Evolutionary conservation across 2,329 filamentous ascomycete species (phyloP).

Genomic region (Pyrenochaeta sp.): DNA sequence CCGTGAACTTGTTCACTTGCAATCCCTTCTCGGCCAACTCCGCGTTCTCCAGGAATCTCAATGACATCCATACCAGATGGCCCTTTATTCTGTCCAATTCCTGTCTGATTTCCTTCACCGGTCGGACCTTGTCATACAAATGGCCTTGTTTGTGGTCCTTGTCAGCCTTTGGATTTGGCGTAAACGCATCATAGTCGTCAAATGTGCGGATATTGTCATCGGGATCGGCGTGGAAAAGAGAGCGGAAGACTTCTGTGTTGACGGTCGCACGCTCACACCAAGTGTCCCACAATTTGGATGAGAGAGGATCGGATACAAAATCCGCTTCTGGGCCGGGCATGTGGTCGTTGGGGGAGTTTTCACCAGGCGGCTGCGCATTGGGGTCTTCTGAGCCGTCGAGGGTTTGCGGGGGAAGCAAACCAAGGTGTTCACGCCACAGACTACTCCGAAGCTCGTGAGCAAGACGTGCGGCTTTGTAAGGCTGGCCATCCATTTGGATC

Average conservation of each 20-base stretch:
- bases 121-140: conserved; percentile 76
- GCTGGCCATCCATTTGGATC: conserved; percentile 79
- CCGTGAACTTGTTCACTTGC: conserved; percentile 85
- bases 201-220: conserved; percentile 91
- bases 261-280: conserved; percentile 74
- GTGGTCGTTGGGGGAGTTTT: conserved; percentile 74
- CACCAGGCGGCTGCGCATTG: conserved; percentile 79
- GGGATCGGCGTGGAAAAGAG: conserved; percentile 86
- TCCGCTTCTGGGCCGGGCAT: conserved; percentile 73
- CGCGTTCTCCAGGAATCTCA: conserved; percentile 83
- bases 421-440: conserved; percentile 90
- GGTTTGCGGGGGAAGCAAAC: conserved; percentile 77
- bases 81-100: conserved; percentile 84
- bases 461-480: conserved; percentile 81
- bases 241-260: conserved; percentile 79
- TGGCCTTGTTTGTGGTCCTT: conserved; percentile 78
- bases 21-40: conserved; percentile 90
- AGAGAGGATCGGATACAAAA: conserved; percentile 68
- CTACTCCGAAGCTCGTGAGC: conserved; percentile 82
- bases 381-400: conserved; percentile 70
- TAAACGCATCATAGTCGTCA: conserved; percentile 85
- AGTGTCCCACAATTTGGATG: conserved; percentile 65
- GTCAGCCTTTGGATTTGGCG: conserved; percentile 62
- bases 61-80: conserved; percentile 94
- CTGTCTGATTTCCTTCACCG: conserved; percentile 71